A percentile compares a stretch with the other conserved stretches of the same genome.
These are phyloP conservation scores for Apiotrichum akiyoshidainum DNA, from an alignment of 1,284 basidiomycete genomes.

Conservation along the genomic window DNA sequence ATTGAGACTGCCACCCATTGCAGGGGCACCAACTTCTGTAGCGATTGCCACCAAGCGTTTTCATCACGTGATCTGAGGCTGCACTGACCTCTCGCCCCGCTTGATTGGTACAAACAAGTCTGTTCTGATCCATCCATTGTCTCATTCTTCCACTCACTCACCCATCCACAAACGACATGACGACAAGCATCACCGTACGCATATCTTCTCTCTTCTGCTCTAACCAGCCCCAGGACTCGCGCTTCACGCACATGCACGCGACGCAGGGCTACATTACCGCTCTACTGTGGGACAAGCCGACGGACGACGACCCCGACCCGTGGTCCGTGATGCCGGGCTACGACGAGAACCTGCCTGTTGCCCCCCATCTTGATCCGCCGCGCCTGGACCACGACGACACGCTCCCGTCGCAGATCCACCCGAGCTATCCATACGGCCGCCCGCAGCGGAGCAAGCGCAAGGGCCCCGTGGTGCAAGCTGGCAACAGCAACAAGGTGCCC, in stretches of 20 bases:
- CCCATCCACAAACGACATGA: constrained; percentile 17
- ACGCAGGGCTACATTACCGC: constrained; percentile 34
- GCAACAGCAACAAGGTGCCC: not conserved
- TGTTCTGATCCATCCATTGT: not conserved
- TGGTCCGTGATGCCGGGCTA: constrained; percentile 49
- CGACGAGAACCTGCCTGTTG: constrained; percentile 37
- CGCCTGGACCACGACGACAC: constrained; percentile 43
- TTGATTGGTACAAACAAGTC: too few species aligned
- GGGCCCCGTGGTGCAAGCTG: not conserved
- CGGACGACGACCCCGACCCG: constrained; percentile 31
- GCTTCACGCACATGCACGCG: constrained; percentile 45
- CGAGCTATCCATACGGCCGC: constrained; percentile 43
- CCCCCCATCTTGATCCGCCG: constrained; percentile 32
- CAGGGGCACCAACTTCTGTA: too few species aligned
- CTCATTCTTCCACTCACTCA: not conserved
- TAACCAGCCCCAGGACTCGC: constrained; percentile 40
- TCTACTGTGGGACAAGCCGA: constrained; percentile 37
- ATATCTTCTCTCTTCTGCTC: not conserved
- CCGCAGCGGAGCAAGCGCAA: constrained; percentile 9
- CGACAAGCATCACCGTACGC: constrained; percentile 33
- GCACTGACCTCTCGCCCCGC: too few species aligned
- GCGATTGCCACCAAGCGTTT: too few species aligned
- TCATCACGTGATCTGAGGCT: not conserved
- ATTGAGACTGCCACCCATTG: too few species aligned
- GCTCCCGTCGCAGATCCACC: constrained; percentile 41